Evolutionary conservation across 441 rosid species (phyloP), one percentile per base, ranked within the genome.

Genomic region (Melastoma candidum): DNA sequence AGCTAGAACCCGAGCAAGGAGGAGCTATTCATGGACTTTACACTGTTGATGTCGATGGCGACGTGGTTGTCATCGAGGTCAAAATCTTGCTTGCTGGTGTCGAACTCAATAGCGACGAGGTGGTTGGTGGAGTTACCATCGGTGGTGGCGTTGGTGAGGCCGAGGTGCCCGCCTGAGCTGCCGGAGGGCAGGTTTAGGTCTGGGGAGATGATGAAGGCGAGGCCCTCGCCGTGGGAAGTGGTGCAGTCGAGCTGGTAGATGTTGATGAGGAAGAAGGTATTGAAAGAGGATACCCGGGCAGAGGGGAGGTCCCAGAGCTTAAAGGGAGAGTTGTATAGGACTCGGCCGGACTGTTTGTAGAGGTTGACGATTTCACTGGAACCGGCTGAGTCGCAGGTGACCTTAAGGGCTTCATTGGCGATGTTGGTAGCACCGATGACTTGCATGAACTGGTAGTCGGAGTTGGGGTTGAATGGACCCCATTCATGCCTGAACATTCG

Each of bases 221-320:
- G n/a, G n/a, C n/a, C 59, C 11, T 56, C 59, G 24, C 59, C 51
- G 1, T 43, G 59, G 14, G 13, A 26, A 56, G 7, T 8, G 29
- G 0, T 26, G 1, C 1, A 10, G 2, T 0, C 3, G 24, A 0
- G 0, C 0, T 50, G 12, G 0, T 0, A 10, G 59, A 56, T 26
- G 49, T 46, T 56, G 59, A 56, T 46, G 49, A 56, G 11, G 59
- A 56, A 46, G 50, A 50, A 56, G 41, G 59, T 24, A 47, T 26
- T 56, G 49, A 56, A 56, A 14, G 58, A 54, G 29, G 58, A 27
- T 27, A 54, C 36, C 2, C 11, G 17, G 4, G 0, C 29, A 39
- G 2, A 27, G 17, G 26, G n/a, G n/a, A n/a, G 10, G 46, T 24
- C 58, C 14, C 43, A 26, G 47, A 54, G 48, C 48, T 54, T 54